phyloP scores from a whole-genome alignment of 2,329 filamentous ascomycete species.

The Phaeosphaeria sp. region DNA sequence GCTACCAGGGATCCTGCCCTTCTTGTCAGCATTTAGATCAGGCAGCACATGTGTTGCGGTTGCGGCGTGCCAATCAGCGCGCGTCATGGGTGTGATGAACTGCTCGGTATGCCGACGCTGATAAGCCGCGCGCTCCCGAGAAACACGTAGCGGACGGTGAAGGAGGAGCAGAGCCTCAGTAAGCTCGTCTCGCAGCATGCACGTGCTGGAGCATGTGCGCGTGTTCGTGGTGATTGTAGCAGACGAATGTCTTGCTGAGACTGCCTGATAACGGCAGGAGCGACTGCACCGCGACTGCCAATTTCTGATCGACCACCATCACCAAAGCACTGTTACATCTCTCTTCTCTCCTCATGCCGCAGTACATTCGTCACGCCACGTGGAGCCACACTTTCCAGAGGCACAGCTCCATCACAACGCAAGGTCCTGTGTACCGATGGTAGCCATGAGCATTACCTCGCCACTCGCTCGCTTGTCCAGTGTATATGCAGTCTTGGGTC shows the following conservation, averaged over 20 bases:
- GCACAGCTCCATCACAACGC: not conserved
- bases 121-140: slow-evolving; percentile 10
- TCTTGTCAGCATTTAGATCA: slow-evolving; percentile 18
- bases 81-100: not conserved
- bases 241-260: not conserved
- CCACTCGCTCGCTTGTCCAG: not conserved
- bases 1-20: not conserved
- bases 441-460: not conserved
- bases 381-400: not conserved
- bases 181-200: not conserved
- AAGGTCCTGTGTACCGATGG: not conserved
- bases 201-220: not conserved
- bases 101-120: slow-evolving; percentile 24
- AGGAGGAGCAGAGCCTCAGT: not conserved
- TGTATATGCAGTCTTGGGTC: not conserved
- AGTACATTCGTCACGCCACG: not conserved
- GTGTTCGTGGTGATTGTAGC: not conserved
- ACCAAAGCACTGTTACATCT: not conserved
- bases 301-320: not conserved
- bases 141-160: slow-evolving; percentile 8
- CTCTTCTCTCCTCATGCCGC: not conserved
- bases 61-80: slow-evolving; percentile 19
- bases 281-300: not conserved
- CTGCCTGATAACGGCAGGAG: not conserved
- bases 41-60: slow-evolving; percentile 17